Evolutionary conservation across 306 rosid genomes (phyloP), one percentile per base, ranked within the genome.

Genomic region (Coriaria nepalensis): DNA sequence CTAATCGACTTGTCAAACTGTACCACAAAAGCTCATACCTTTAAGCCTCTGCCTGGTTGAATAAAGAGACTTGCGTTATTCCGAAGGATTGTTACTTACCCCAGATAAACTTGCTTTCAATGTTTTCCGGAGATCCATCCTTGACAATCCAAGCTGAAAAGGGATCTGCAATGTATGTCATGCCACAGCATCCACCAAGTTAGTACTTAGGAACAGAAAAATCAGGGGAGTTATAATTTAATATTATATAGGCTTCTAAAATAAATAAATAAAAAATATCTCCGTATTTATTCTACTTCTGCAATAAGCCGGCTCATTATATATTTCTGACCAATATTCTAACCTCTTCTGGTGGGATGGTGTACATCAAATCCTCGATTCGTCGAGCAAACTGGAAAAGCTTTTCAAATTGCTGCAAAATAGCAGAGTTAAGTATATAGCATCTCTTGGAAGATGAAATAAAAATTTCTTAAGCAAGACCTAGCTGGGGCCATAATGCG

Each of bases 111-210:
- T 85, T 37, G 92, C 64, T 66, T 82, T 90, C 59, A 85, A 60
- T 71, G 64, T 72, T 83, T 90, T 90, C 59, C 98, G 90, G 7
- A 90, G 70, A 69, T 90, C 98, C 64, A 42, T 56, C 71, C 84
- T 90, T 42, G 98, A 79, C 71, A 85, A 65, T 48, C 95, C 95
- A 55, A 81, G 75, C 77, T 90, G 98, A 83, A 75, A 85, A 64
- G 94, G 95, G 56, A 90, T 80, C 98, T 85, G 84, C 64, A 88
- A 70, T 63, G 57, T 57, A 52, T 9, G 52, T 50, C 7, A 49
- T 38, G 59, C 35, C 45, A 33, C 35, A 37, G 49, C 10, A 13
- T 35, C n/a, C 43, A 36, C 40, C 7, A 33, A 47, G 52, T 13
- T 20, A 1, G 29, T 20, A 20, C 3, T 20, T 20, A 20, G 3